These are phyloP conservation scores for Talaromyces sp. DNA, from an alignment of 2,329 filamentous ascomycete species.

Conservation along the genomic window DNA sequence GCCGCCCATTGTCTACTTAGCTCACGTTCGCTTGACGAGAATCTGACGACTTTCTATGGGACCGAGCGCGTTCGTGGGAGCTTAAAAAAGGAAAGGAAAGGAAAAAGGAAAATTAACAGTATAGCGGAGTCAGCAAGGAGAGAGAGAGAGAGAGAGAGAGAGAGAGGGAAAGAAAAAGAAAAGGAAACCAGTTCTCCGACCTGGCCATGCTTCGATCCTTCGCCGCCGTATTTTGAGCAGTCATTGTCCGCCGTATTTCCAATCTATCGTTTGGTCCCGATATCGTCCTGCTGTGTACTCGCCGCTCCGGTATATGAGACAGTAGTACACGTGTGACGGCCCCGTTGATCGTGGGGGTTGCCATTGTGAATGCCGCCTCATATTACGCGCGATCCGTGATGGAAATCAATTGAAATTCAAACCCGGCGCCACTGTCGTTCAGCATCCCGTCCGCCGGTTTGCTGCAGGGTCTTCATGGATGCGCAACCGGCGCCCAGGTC, in stretches of 20 bases:
- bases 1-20: not conserved
- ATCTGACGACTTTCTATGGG: not conserved
- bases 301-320: not conserved
- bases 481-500: constrained; percentile 15
- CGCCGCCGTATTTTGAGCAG: not conserved
- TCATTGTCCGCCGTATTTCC: not conserved
- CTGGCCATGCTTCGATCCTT: not conserved
- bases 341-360: not conserved
- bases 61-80: not conserved
- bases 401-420: not conserved
- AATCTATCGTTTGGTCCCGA: not conserved
- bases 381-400: not conserved
- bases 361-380: not conserved
- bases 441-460: constrained; percentile 2
- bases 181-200: not conserved
- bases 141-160: not conserved
- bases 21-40: not conserved
- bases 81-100: not conserved
- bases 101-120: not conserved
- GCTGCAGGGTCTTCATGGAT: constrained; percentile 11
- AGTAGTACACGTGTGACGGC: not conserved
- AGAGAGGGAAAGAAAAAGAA: not conserved
- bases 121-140: not conserved
- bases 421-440: not conserved
- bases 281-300: not conserved